phyloP scores from a whole-genome alignment of 2,329 filamentous ascomycete species.

The Pseudofabraea citricarpa region DNA sequence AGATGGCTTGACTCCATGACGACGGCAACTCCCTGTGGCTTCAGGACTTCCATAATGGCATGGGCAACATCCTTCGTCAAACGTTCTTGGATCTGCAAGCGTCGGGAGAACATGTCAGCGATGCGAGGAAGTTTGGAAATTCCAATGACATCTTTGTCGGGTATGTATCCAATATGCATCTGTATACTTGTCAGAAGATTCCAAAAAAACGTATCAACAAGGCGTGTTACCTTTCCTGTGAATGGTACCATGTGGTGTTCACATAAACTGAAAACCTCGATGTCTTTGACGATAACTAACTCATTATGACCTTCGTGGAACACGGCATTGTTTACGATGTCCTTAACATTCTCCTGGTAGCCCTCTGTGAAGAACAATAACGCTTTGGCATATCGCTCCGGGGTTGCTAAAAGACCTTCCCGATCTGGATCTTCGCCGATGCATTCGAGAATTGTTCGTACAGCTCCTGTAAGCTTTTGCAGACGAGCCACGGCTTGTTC shows the following conservation, averaged over 20 bases:
- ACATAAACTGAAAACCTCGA: constrained; percentile 90
- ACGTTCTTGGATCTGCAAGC: constrained; percentile 93
- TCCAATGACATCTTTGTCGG: constrained; percentile 83
- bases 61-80: constrained; percentile 94
- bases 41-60: constrained; percentile 86
- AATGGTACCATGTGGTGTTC: constrained; percentile 98
- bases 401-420: constrained; percentile 62
- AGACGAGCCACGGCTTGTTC: constrained; percentile 48
- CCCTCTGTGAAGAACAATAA: constrained; percentile 95
- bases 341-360: constrained; percentile 88
- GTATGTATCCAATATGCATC: constrained; percentile 99
- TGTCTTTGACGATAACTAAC: constrained; percentile 96
- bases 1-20: constrained; percentile 97
- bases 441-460: constrained; percentile 63
- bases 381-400: constrained; percentile 88
- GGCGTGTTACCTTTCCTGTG: constrained; percentile 75
- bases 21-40: constrained; percentile 91
- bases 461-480: constrained; percentile 55
- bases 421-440: constrained; percentile 64
- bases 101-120: constrained; percentile 91
- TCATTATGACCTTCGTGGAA: constrained; percentile 98
- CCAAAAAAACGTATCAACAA: no score
- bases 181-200: constrained; percentile 33
- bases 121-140: constrained; percentile 94
- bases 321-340: constrained; percentile 89